Base-by-base conservation (phyloP, 805 yeast genomes). In the Kluyveromyces lactis region DNA sequence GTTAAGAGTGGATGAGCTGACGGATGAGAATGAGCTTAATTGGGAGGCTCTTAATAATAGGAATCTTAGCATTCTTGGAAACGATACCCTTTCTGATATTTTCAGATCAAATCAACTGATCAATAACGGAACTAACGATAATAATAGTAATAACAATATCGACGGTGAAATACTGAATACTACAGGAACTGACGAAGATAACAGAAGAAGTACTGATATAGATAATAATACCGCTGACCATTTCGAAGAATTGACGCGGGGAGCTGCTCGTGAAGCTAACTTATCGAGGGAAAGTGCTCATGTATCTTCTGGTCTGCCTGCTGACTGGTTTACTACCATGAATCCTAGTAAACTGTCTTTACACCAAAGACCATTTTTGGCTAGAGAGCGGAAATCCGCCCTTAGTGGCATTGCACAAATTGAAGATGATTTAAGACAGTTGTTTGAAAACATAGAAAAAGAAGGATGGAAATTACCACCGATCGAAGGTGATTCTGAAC, bases 251-350 rank as follows among this genome's bases (percentile, higher is more conserved):
- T 6, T 6, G 8, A 21, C 9, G 24, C 24, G 9, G 8, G 9
- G 9, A 6, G 24, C 24, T 21, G 8, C 24, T 6, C 24, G 6
- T 6, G 24, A 9, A 6, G 6, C 24, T 21, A 21, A 6, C 6
- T 9, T 21, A 21, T 21, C 24, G 8, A 21, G 24, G 24, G 24
- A 21, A 6, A 9, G 9, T 21, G 24, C 9, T 6, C 24, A 21
- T 6, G 24, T 21, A 6, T 21, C 24, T 6, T 21, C 44, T 9
- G 50, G 50, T 21, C 44, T 48, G 28, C 52, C 53, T 26, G 53
- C 50, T 9, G 41, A 47, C 32, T 48, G 53, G 52, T 50, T 50
- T 26, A 46, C 53, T 3, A 40, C 39, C 26, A 33, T 43, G 15
- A 39, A 40, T 8, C 52, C 52, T n/a, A n/a, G 15, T 12, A 32